Percentiles rank a stretch among this genome's conserved stretches.
These are phyloP conservation scores for Candida neerlandica DNA, from an alignment of 1,139 yeast species.

Conservation along the genomic window DNA sequence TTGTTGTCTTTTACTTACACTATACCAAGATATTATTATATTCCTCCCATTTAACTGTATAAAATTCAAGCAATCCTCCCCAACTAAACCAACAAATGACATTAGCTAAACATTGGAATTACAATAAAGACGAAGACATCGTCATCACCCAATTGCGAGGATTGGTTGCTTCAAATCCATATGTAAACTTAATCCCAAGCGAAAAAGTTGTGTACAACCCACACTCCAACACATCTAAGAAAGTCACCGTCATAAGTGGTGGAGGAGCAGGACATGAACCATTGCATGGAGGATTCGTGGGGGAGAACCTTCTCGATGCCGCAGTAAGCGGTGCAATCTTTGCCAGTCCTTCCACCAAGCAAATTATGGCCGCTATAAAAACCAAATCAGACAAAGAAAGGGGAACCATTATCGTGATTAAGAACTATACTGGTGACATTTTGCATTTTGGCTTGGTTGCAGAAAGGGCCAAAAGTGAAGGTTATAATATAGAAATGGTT, in stretches of 20 bases:
- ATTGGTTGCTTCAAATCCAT: slow-evolving; percentile 68
- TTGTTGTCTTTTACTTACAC: too few species aligned
- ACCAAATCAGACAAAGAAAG: slow-evolving; percentile 57
- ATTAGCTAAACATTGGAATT: slow-evolving; percentile 53
- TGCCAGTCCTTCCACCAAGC: slow-evolving; percentile 91
- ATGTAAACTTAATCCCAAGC: slow-evolving; percentile 59
- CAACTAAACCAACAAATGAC: background rate
- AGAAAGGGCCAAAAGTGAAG: slow-evolving; percentile 81
- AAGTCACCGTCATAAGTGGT: slow-evolving; percentile 78
- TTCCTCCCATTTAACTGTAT: too few species aligned
- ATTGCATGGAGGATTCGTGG: slow-evolving; percentile 88
- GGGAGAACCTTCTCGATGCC: slow-evolving; percentile 76
- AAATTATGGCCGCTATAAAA: slow-evolving; percentile 71
- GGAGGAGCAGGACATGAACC: slow-evolving; percentile 99
- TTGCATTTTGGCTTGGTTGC: slow-evolving; percentile 90
- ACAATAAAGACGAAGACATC: slow-evolving; percentile 52
- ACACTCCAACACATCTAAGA: slow-evolving; percentile 37
- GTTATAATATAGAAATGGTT: slow-evolving; percentile 69
- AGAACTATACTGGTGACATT: slow-evolving; percentile 93
- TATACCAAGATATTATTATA: background rate
- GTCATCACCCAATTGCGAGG: slow-evolving; percentile 69
- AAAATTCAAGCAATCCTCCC: too few species aligned
- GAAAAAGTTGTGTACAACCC: slow-evolving; percentile 68
- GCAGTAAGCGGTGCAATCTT: slow-evolving; percentile 89
- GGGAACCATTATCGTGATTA: slow-evolving; percentile 77